phyloP scores from a whole-genome alignment of 1,284 basidiomycete genomes.

The Papiliotrema flavescens region DNA sequence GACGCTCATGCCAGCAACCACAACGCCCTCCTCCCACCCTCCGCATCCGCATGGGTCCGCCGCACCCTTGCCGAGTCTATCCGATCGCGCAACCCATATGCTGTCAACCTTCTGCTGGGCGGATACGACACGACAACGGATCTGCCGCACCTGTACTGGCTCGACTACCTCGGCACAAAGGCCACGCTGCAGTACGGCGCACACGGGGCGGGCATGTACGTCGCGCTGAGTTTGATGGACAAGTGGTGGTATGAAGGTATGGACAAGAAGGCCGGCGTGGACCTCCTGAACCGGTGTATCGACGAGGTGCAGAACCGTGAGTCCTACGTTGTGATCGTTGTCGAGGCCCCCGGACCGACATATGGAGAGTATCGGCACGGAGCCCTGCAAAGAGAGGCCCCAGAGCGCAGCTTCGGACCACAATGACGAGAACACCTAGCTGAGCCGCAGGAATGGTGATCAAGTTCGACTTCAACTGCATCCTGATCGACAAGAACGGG shows the following conservation, averaged over 20 bases:
- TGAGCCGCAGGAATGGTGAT: conserved; percentile 59
- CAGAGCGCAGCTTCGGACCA: no score
- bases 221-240: conserved; percentile 87
- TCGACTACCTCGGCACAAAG: conserved; percentile 91
- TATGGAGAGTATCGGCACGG: no score
- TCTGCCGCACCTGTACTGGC: conserved; percentile 80
- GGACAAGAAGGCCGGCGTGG: conserved; percentile 71
- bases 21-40: conserved; percentile 79
- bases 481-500: conserved; percentile 87
- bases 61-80: conserved; percentile 83
- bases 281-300: conserved; percentile 77
- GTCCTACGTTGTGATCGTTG: conserved; percentile 10
- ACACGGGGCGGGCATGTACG: conserved; percentile 93
- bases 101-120: conserved; percentile 88
- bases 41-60: conserved; percentile 92
- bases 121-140: conserved; percentile 73
- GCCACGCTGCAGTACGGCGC: conserved; percentile 87
- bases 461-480: conserved; percentile 79
- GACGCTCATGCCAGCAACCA: conserved; percentile 19
- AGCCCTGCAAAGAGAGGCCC: no score
- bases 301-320: conserved; percentile 78
- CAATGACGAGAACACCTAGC: background rate
- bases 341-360: background rate
- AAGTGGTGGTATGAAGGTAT: conserved; percentile 57
- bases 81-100: conserved; percentile 81